These are phyloP conservation scores for Dioscorea cayenensis DNA, from an alignment of 116 monocot species.

Conservation along the genomic window DNA sequence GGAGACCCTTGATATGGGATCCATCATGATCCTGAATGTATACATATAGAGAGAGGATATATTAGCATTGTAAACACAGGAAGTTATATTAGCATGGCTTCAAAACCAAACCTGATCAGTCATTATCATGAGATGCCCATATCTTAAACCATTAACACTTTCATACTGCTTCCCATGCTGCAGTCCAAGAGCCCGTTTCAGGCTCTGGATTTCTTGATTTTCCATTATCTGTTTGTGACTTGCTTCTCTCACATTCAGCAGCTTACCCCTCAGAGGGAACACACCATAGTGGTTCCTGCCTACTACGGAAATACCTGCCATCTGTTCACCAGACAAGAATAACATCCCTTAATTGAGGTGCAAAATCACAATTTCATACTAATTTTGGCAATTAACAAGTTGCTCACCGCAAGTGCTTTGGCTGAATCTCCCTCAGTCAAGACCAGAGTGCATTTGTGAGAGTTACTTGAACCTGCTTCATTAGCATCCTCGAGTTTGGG, in stretches of 20 bases:
- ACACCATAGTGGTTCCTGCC: slow-evolving; percentile 86
- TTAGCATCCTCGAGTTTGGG: slow-evolving; percentile 92
- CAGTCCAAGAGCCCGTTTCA: slow-evolving; percentile 88
- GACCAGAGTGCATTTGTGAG: slow-evolving; percentile 83
- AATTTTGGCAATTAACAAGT: neutral
- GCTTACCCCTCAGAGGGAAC: slow-evolving; percentile 83
- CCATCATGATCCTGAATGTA: slow-evolving; percentile 90
- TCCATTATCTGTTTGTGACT: slow-evolving; percentile 86
- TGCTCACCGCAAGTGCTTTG: slow-evolving; percentile 86
- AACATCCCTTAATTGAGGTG: neutral
- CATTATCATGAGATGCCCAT: slow-evolving; percentile 99
- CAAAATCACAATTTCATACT: neutral
- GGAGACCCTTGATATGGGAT: slow-evolving; percentile 88
- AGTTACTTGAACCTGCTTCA: slow-evolving; percentile 79
- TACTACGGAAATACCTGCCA: slow-evolving; percentile 85
- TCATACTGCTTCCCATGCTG: slow-evolving; percentile 93
- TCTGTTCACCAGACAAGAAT: slow-evolving; percentile 24
- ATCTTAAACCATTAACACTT: slow-evolving; percentile 70
- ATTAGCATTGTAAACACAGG: neutral
- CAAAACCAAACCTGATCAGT: slow-evolving; percentile 71
- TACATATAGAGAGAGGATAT: neutral
- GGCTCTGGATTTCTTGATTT: slow-evolving; percentile 83
- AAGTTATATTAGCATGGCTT: neutral
- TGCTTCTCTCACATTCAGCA: slow-evolving; percentile 92
- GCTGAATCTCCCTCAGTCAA: slow-evolving; percentile 98